A percentile compares a stretch with the other conserved stretches of the same genome.
These are phyloP conservation scores for Cryoendolithus antarcticus DNA, from an alignment of 2,329 filamentous ascomycete species.

Conservation along the genomic window DNA sequence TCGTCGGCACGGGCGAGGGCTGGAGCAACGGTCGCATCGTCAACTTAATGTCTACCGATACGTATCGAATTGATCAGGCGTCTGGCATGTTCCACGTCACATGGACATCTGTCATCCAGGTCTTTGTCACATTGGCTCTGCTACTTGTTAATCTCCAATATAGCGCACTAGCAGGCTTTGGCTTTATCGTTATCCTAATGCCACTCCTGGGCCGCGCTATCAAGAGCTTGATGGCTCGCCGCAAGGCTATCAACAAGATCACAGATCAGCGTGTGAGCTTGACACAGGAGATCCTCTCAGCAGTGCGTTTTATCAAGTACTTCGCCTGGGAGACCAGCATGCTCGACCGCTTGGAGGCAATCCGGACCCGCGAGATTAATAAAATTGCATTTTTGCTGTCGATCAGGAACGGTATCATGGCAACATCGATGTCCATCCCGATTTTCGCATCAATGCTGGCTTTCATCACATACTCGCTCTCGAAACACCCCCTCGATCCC, in stretches of 20 bases:
- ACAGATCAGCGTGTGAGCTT: conserved; percentile 85
- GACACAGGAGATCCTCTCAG: conserved; percentile 83
- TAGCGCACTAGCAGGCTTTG: conserved; percentile 80
- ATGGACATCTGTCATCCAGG: conserved; percentile 74
- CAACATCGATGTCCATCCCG: conserved; percentile 72
- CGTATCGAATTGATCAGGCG: conserved; percentile 81
- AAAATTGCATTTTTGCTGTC: conserved; percentile 72
- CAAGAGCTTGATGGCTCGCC: conserved; percentile 59
- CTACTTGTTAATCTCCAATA: conserved; percentile 81
- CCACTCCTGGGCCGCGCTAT: conserved; percentile 69
- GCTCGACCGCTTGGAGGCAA: conserved; percentile 58
- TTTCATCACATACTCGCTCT: conserved; percentile 65
- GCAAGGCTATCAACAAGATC: conserved; percentile 77
- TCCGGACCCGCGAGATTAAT: conserved; percentile 64
- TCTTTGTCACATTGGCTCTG: conserved; percentile 65
- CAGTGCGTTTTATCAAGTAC: conserved; percentile 89
- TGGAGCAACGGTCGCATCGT: conserved; percentile 90
- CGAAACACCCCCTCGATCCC: conserved; percentile 55
- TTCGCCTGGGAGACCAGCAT: conserved; percentile 94
- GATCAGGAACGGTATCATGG: conserved; percentile 75
- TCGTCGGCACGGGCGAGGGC: conserved; percentile 59
- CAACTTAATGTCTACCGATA: conserved; percentile 91
- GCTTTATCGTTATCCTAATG: conserved; percentile 63
- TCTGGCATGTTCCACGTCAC: conserved; percentile 80
- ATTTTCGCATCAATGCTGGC: conserved; percentile 92